Evolutionary conservation across 192 early-diverging fungal genomes (phyloP).

Genomic region (Piromyces finnis): DNA sequence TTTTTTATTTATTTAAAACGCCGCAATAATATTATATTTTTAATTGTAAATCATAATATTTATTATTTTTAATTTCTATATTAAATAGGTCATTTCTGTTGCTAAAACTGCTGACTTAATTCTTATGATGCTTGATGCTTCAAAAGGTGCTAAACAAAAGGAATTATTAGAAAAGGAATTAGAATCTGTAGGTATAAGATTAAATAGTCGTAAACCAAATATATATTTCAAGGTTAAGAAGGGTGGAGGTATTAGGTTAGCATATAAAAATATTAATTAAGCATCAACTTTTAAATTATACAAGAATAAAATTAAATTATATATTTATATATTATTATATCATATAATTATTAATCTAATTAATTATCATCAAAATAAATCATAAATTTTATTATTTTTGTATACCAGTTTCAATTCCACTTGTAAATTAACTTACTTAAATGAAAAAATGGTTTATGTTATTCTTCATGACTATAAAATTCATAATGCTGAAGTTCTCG

Average conservation of each 20-base stretch:
- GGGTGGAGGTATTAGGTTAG: slow-evolving; percentile 63
- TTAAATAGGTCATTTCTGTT: slow-evolving; percentile 67
- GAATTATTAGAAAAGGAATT: slow-evolving; percentile 15
- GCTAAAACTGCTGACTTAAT: slow-evolving; percentile 91
- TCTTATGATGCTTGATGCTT: slow-evolving; percentile 96
- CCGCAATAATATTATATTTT: no score
- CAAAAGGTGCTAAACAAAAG: slow-evolving; percentile 70
- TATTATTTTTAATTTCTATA: no score
- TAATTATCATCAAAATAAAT: no score
- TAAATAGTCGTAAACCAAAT: slow-evolving; percentile 74
- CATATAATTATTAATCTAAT: no score
- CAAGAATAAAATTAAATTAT: no score
- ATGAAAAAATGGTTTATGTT: slow-evolving; percentile 73
- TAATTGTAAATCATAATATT: no score
- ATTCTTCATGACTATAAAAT: slow-evolving; percentile 96
- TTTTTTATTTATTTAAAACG: no score
- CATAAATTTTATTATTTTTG: no score
- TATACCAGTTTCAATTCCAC: slow-evolving; percentile 83
- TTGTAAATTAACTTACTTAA: slow-evolving; percentile 65
- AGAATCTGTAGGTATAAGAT: slow-evolving; percentile 86
- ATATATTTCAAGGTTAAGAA: slow-evolving; percentile 97
- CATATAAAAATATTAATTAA: no score
- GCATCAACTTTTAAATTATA: no score
- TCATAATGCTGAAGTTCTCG: slow-evolving; percentile 91
- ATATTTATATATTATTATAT: no score